Conservation (phyloP, 331 rosid genomes). For the Pyracantha coccinea region DNA sequence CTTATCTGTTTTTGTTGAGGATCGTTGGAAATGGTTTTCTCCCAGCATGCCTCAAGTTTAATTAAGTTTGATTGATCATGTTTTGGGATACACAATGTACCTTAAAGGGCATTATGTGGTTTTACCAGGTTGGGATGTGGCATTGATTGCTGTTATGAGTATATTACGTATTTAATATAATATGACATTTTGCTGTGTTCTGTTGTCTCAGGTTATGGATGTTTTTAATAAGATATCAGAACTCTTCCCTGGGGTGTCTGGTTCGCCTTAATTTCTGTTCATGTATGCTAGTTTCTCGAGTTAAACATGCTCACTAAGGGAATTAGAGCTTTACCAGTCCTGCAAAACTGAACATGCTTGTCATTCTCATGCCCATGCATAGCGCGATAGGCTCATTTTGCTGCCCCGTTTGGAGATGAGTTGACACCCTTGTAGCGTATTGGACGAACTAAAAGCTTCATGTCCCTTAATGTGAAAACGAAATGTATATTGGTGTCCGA, state of each 20-base stretch:
- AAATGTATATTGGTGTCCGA: background rate
- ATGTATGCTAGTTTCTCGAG: background rate
- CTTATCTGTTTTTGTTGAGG: background rate
- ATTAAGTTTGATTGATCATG: background rate
- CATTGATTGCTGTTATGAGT: background rate
- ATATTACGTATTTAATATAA: background rate
- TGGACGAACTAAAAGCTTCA: background rate
- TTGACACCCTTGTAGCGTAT: background rate
- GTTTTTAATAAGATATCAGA: constrained; percentile 88
- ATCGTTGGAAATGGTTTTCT: background rate
- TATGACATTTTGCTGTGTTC: background rate
- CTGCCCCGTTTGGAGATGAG: background rate
- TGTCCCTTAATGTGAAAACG: background rate
- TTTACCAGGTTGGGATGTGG: background rate
- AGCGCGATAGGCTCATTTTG: background rate
- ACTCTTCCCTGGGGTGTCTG: constrained; percentile 85
- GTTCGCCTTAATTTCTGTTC: constrained; percentile 44
- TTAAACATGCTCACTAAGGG: background rate
- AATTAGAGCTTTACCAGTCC: background rate
- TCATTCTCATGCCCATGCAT: background rate
- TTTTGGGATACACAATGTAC: background rate
- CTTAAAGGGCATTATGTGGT: background rate
- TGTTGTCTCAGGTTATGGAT: constrained; percentile 69
- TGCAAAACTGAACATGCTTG: background rate
- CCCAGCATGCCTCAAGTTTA: background rate